phyloP scores from a whole-genome alignment of 306 rosid species.

The Sindora glabra region DNA sequence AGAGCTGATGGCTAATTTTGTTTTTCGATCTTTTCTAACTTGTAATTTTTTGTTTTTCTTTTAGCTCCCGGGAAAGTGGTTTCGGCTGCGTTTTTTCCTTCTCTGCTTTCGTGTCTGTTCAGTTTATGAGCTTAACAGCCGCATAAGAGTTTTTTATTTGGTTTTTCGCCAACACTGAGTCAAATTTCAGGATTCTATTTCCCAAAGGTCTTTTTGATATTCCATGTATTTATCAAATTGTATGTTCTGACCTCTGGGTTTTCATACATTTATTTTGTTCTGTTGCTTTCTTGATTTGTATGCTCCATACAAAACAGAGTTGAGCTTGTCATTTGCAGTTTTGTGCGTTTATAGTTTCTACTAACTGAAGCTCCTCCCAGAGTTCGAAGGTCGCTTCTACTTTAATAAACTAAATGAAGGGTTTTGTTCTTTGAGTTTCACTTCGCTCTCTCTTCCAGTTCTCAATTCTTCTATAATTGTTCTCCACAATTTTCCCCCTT shows the following conservation, averaged over 20 bases:
- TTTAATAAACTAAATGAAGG: not conserved
- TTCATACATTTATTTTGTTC: not conserved
- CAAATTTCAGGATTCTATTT: not conserved
- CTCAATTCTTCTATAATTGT: too few species aligned
- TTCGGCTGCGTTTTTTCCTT: not conserved
- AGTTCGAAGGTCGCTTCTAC: conserved; percentile 4
- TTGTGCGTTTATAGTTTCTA: conserved; percentile 12
- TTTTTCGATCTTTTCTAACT: not conserved
- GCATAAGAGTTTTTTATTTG: too few species aligned
- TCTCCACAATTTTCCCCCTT: not conserved
- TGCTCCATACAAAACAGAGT: too few species aligned
- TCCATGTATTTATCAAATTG: not conserved
- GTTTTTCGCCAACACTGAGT: not conserved
- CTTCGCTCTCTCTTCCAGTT: too few species aligned
- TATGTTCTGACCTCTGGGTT: not conserved
- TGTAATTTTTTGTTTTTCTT: not conserved
- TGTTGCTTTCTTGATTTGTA: conserved; percentile 2
- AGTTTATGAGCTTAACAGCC: too few species aligned
- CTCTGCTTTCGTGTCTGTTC: conserved; percentile 8
- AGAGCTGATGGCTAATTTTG: not conserved
- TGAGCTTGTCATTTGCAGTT: not conserved
- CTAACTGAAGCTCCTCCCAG: not conserved
- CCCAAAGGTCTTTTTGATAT: not conserved
- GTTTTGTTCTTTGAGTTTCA: not conserved
- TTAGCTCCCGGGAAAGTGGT: not conserved